Conservation (phyloP, 495 filamentous ascomycete species). For the Aspergillus avenaceus region DNA sequence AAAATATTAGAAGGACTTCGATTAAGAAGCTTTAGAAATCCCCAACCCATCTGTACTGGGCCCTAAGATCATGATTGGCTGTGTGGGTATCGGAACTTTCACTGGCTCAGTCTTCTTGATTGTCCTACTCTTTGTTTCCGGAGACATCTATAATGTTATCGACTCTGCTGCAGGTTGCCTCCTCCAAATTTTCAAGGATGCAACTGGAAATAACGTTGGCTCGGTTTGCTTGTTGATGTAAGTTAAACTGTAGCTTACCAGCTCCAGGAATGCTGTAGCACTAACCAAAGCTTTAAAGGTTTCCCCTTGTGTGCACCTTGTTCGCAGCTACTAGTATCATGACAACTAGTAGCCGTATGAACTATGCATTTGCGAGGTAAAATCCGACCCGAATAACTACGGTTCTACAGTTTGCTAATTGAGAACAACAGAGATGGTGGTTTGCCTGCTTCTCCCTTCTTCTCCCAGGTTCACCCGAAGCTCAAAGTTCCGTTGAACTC, state of each 20-base stretch:
- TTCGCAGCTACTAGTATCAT: slow-evolving; percentile 70
- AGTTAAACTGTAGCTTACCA: slow-evolving; percentile 12
- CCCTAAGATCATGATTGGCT: slow-evolving; percentile 69
- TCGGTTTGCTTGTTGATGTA: slow-evolving; percentile 67
- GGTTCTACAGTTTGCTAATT: not conserved
- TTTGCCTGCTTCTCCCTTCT: slow-evolving; percentile 60
- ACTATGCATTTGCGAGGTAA: slow-evolving; percentile 65
- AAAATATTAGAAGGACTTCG: not conserved
- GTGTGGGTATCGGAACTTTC: slow-evolving; percentile 62
- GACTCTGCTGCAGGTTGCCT: slow-evolving; percentile 58
- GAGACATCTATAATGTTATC: slow-evolving; percentile 57
- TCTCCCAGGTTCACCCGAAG: slow-evolving; percentile 59
- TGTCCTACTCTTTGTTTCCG: slow-evolving; percentile 61
- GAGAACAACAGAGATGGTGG: slow-evolving; percentile 54
- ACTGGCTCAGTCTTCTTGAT: slow-evolving; percentile 68
- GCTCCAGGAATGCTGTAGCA: not conserved
- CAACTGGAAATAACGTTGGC: slow-evolving; percentile 60
- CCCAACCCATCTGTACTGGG: slow-evolving; percentile 62
- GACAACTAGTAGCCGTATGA: slow-evolving; percentile 75
- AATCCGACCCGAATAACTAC: not conserved
- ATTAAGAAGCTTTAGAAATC: slow-evolving; percentile 48
- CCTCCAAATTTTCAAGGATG: slow-evolving; percentile 66
- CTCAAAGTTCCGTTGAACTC: slow-evolving; percentile 68
- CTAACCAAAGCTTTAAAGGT: slow-evolving; percentile 31
- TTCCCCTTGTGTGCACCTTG: slow-evolving; percentile 67